Evolutionary conservation across 768 basidiomycete species (phyloP), one percentile per base, ranked within the genome.

Genomic region (Cystofilobasidium capitatum): DNA sequence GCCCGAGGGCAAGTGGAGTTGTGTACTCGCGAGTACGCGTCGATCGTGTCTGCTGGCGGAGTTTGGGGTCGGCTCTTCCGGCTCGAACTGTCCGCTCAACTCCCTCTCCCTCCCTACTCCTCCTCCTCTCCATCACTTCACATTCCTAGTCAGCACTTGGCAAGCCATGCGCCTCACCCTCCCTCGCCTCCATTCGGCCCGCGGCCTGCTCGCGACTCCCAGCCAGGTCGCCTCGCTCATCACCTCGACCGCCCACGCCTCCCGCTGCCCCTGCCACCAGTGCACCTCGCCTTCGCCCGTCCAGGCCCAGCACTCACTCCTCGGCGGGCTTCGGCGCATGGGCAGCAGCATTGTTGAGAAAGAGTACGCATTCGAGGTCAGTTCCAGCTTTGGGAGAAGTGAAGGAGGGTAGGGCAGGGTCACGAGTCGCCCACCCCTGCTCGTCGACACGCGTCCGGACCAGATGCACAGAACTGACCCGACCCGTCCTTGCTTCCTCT

Each of bases 311-410:
- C 60, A 35, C 20, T 61, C 59, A 14, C 59, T 67, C 39, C 24
- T 67, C 29, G 29, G 47, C 0, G 66, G 66, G 3, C n/a, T 62
- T 14, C 22, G 66, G 5, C 17, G 45, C 20, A 51, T 71, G 12
- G 33, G 63, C 1, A 71, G 69, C 31, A 66, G 66, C 5, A 69
- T 70, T 24, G 74, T 71, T 0, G 70, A 76, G 24, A 72, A 70
- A 22, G 76, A 76, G 58, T 76, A 75, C 58, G 76, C 76, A 22
- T 76, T 76, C 58, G 76, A 76, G 71, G 75, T 75, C 60, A 49
- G 74, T 71, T 31, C 42, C 6, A 10, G 26, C 6, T 35, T 33
- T 49, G 22, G 45, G 20, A 9, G 45, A 49, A 29, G 6, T 29
- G n/a, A n/a, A n/a, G n/a, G n/a, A n/a, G n/a, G n/a, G 55, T 33